Conservation (phyloP, 225 moss, liverwort and hornwort genomes). For the Lunularia cruciata region DNA sequence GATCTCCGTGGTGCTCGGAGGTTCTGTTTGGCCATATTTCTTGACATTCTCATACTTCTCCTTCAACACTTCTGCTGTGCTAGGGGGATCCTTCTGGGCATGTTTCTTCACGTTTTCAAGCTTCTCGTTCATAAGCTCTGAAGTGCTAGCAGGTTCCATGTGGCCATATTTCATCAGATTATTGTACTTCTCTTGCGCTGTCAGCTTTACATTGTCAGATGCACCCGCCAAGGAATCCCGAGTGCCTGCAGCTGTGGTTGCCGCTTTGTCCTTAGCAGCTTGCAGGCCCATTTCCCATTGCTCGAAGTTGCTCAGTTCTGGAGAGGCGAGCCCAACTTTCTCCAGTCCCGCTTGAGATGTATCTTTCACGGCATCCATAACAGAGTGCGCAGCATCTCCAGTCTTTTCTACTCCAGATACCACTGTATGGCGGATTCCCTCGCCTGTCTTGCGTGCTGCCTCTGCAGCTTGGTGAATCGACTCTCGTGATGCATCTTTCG, state of each 20-base stretch:
- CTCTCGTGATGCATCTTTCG: conserved; percentile 50
- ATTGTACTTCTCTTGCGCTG: neutral
- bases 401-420: conserved; percentile 46
- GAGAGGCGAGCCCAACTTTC: conserved; percentile 32
- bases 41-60: conserved; percentile 44
- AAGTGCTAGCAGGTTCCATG: conserved; percentile 6
- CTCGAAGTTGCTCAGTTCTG: conserved; percentile 16
- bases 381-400: conserved; percentile 28
- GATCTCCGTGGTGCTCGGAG: conserved; percentile 40
- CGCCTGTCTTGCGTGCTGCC: conserved; percentile 27
- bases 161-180: neutral
- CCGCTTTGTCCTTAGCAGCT: conserved; percentile 27
- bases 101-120: conserved; percentile 48
- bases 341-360: conserved; percentile 41
- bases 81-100: conserved; percentile 27
- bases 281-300: conserved; percentile 28
- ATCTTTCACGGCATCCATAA: conserved; percentile 29
- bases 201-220: neutral
- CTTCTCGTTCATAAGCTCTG: conserved; percentile 14
- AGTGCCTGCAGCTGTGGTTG: neutral
- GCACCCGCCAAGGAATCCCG: neutral
- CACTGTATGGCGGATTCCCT: conserved; percentile 33
- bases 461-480: conserved; percentile 50
- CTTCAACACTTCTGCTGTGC: conserved; percentile 25
- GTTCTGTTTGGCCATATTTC: conserved; percentile 26